phyloP scores from a whole-genome alignment of 345 rosid genomes.

The Salix suchowensis region DNA sequence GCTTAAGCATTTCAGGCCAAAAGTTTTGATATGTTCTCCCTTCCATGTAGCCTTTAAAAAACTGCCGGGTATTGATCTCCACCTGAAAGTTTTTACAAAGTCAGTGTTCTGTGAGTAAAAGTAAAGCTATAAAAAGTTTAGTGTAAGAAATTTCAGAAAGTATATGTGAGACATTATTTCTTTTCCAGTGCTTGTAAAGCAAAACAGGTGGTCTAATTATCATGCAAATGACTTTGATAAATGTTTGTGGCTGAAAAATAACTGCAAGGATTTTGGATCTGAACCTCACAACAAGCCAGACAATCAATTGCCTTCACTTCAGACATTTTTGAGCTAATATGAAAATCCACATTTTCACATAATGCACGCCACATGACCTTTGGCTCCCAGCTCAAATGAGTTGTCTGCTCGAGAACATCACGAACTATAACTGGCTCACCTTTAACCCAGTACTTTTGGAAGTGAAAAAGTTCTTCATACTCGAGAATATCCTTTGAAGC shows the following conservation, averaged over 20 bases:
- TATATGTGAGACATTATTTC: neutral
- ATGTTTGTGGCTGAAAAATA: neutral
- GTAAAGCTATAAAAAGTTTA: neutral
- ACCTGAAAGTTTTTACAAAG: constrained; percentile 43
- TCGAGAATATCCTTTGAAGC: constrained; percentile 30
- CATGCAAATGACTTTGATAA: neutral
- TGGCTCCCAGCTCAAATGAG: constrained; percentile 94
- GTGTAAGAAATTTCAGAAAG: neutral
- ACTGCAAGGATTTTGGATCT: neutral
- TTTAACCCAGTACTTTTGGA: constrained; percentile 67
- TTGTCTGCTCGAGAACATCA: constrained; percentile 45
- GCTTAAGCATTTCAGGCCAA: constrained; percentile 95
- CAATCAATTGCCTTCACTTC: constrained; percentile 77
- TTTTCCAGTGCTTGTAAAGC: neutral
- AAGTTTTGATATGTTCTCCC: constrained; percentile 68
- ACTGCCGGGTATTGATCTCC: constrained; percentile 52
- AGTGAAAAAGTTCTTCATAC: constrained; percentile 40
- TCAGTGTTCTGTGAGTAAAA: neutral
- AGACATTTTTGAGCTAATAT: constrained; percentile 45
- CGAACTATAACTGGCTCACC: constrained; percentile 80
- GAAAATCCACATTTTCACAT: constrained; percentile 43
- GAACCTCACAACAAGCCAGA: constrained; percentile 67
- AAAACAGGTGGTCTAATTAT: neutral
- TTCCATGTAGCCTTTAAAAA: constrained; percentile 72
- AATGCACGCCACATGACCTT: constrained; percentile 95